Base-by-base conservation (phyloP, 345 rosid species). In the Populus ilicifolia region DNA sequence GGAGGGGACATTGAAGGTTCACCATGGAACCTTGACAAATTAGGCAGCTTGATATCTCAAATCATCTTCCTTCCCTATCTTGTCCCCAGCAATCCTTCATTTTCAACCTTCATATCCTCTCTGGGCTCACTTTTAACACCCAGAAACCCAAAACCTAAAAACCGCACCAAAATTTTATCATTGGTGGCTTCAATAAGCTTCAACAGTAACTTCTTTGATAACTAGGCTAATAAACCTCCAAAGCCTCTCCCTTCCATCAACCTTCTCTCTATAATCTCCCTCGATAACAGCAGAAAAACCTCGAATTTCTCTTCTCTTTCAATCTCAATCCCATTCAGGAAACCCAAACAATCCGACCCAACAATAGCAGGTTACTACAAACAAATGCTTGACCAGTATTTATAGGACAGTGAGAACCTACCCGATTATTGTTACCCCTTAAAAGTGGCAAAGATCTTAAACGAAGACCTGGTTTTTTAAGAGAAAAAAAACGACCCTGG, bases 401-500 rank as follows among this genome's bases (percentile, higher is more conserved):
- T 87, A 82, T 90, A 90, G 92, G 97, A 93, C 73, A 85, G 89
- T 61, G 97, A 93, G 75, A 88, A 88, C 90, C 79, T 81, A 61
- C 97, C 97, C 18, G 95, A 94, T 73, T 75, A 90, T 80, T 85
- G 95, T 41, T 89, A 91, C 87, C 35, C 98, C 2, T 93, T 97
- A 0, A 91, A 93, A 82, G 97, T 94, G n/a, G 97, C 90, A 7
- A 85, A 82, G 69, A 83, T 91, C 73, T 84, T 93, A 0, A 89
- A 75, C 38, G 93, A 91, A 48, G 93, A 91, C 76, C 88, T 89
- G 0, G 1, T 81, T 33, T 88, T 89, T 61, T 95, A 91, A 46
- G 86, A 85, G 80, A 91, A 90, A 77, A 93, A 92, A 79, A 89
- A 91, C 70, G 3, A 30, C 33, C 5, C 67, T 79, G 35, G 88